These are phyloP conservation scores for Phytophthora megakarya DNA, from an alignment of 352 stramenopile genomes.

Conservation along the genomic window DNA sequence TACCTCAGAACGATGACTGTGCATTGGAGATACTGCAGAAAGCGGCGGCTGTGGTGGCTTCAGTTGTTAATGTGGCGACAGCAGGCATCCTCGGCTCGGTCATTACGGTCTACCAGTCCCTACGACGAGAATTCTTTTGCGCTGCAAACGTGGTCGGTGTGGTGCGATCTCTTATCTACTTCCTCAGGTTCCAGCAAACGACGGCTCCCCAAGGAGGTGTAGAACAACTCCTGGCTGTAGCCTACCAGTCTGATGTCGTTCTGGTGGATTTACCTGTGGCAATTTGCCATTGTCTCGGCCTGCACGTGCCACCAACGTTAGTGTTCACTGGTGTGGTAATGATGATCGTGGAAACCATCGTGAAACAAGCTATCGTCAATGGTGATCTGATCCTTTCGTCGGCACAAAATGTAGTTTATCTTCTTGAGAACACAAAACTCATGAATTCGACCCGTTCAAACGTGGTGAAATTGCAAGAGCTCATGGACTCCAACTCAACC, in stretches of 20 bases:
- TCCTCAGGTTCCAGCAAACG: conserved; percentile 21
- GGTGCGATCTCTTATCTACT: conserved; percentile 25
- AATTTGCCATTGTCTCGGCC: conserved; percentile 25
- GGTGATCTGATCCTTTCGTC: conserved; percentile 27
- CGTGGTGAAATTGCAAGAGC: conserved; percentile 19
- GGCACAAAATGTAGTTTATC: conserved; percentile 17
- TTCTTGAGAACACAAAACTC: conserved; percentile 10
- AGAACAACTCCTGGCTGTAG: conserved; percentile 16
- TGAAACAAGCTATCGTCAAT: conserved; percentile 26
- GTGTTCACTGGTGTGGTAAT: conserved; percentile 28
- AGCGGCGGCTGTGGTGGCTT: conserved; percentile 5
- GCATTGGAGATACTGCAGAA: conserved; percentile 15
- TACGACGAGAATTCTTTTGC: conserved; percentile 23
- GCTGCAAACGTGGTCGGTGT: conserved; percentile 27
- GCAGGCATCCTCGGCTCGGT: conserved; percentile 23
- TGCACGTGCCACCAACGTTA: conserved; percentile 20
- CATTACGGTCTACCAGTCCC: neutral
- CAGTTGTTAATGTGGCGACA: conserved; percentile 30
- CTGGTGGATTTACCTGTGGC: conserved; percentile 28
- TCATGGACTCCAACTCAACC: conserved; percentile 26
- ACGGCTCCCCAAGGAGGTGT: conserved; percentile 17
- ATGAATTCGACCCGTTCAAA: conserved; percentile 16
- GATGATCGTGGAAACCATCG: conserved; percentile 26
- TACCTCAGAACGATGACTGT: conserved; percentile 20
- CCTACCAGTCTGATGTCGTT: conserved; percentile 30